Evolutionary conservation across 129 eudicot genomes (phyloP).

Genomic region (Chrysanthemum seticuspe): DNA sequence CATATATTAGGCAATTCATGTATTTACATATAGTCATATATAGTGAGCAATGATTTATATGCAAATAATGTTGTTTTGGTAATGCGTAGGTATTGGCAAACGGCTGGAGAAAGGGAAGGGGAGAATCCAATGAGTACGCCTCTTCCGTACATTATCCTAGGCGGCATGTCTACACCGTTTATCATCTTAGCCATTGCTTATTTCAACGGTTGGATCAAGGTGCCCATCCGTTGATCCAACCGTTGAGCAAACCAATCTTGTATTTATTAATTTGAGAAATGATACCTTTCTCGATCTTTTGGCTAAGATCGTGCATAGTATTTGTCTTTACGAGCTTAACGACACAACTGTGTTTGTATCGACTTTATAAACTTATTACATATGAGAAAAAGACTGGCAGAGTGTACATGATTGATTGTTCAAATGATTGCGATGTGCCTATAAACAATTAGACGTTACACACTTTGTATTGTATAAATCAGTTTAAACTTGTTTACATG

Average conservation of each 20-base stretch:
- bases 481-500: too few species aligned
- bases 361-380: constrained; percentile 17
- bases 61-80: neutral
- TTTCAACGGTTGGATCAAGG: constrained; percentile 95
- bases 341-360: constrained; percentile 17
- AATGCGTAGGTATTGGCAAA: constrained; percentile 85
- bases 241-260: neutral
- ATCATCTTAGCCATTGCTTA: constrained; percentile 81
- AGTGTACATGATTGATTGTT: constrained; percentile 3
- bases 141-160: constrained; percentile 84
- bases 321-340: constrained; percentile 12
- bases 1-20: neutral
- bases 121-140: constrained; percentile 98
- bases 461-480: too few species aligned
- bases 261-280: neutral
- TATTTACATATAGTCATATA: neutral
- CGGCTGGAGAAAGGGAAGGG: constrained; percentile 96
- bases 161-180: constrained; percentile 97
- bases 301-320: constrained; percentile 20
- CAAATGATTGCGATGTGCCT: too few species aligned
- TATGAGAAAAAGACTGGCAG: constrained; percentile 6
- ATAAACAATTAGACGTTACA: too few species aligned
- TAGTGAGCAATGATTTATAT: too few species aligned
- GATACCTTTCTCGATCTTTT: constrained; percentile 21
- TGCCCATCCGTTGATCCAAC: constrained; percentile 61